These are phyloP conservation scores for Pisolithus microcarpus DNA, from an alignment of 768 basidiomycete species.

Conservation along the genomic window DNA sequence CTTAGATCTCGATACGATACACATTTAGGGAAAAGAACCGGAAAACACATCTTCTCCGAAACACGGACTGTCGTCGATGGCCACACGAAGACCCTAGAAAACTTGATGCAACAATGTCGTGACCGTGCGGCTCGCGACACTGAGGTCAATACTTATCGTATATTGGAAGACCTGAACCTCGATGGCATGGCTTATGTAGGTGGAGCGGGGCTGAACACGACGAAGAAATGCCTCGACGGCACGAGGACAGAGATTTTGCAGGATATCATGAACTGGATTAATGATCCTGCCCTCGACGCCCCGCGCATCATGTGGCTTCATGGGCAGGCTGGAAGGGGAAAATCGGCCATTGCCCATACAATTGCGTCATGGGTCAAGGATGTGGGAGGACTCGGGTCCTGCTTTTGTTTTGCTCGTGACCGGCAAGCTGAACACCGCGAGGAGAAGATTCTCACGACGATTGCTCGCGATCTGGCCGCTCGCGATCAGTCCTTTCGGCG, in stretches of 20 bases:
- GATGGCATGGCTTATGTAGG: slow-evolving; percentile 6
- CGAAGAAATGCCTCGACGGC: too few relatives aligned
- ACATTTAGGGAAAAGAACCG: not conserved
- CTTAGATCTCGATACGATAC: not conserved
- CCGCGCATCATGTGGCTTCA: not conserved
- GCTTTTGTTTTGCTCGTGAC: slow-evolving; percentile 10
- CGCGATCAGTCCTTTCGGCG: slow-evolving; percentile 2
- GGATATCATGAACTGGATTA: too few relatives aligned
- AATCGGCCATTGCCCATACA: slow-evolving; percentile 2
- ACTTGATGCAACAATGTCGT: not conserved
- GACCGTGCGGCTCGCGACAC: not conserved
- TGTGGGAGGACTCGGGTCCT: slow-evolving; percentile 9
- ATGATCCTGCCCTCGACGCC: not conserved
- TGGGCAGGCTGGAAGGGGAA: not conserved
- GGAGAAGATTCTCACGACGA: slow-evolving; percentile 2
- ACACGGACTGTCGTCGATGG: not conserved
- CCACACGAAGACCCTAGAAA: not conserved
- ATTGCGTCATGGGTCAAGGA: slow-evolving; percentile 3
- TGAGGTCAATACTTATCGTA: not conserved
- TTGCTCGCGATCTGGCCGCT: slow-evolving; percentile 12
- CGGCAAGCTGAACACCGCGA: not conserved
- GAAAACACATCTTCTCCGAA: not conserved
- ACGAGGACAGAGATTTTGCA: too few relatives aligned
- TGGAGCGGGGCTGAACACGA: slow-evolving; percentile 3
- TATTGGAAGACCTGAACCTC: not conserved